These are phyloP conservation scores for Globisporangium yorkense DNA, from an alignment of 352 stramenopile genomes.

Conservation along the genomic window DNA sequence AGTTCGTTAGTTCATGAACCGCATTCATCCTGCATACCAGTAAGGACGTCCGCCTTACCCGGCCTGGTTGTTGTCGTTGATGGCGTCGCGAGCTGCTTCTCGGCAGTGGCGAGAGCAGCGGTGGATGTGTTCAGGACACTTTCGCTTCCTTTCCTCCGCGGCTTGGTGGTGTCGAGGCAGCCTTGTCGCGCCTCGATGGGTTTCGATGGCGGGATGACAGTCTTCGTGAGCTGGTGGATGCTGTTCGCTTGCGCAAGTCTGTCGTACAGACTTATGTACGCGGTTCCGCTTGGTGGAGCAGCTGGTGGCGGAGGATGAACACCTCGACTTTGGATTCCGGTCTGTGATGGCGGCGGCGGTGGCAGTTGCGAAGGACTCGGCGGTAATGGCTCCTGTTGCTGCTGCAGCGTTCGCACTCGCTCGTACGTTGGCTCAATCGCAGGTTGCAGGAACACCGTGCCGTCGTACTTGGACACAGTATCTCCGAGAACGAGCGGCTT, in stretches of 20 bases:
- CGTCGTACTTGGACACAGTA: constrained; percentile 37
- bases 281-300: constrained; percentile 3
- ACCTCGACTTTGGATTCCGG: background rate
- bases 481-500: constrained; percentile 32
- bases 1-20: background rate
- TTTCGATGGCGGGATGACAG: constrained; percentile 23
- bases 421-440: constrained; percentile 32
- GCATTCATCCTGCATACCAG: background rate
- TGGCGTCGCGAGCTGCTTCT: background rate
- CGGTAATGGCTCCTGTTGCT: constrained; percentile 9
- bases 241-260: constrained; percentile 48
- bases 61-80: background rate
- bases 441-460: constrained; percentile 48
- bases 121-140: background rate
- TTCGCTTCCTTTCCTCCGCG: constrained; percentile 2
- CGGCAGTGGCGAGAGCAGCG: background rate
- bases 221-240: constrained; percentile 24
- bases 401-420: constrained; percentile 21
- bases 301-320: background rate
- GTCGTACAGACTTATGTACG: constrained; percentile 69
- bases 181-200: constrained; percentile 20
- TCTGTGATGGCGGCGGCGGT: background rate
- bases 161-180: background rate
- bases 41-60: background rate
- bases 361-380: constrained; percentile 3